Evolutionary conservation across 768 basidiomycete genomes (phyloP), one percentile per base, ranked within the genome.

Genomic region (Aureoboletus auriporus): DNA sequence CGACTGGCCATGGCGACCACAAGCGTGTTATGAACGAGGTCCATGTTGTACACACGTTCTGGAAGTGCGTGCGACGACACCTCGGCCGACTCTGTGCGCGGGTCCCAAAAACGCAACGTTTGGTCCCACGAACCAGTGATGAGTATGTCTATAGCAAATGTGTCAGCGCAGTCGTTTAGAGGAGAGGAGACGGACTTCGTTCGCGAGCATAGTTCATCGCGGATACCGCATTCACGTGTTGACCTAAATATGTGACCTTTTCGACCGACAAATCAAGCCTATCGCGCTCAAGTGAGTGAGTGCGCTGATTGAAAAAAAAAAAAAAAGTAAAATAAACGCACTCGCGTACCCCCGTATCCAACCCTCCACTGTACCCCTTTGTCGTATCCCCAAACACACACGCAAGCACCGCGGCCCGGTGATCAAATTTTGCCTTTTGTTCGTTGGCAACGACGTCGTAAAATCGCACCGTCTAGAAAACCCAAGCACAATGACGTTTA

Each of bases 1-100:
- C 94, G 78, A 50, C 89, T 91, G 3, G 93, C 93, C 86, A 96
- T 92, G 1, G 89, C 90, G 23, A 96, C 87, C 12, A 97, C 92
- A 39, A 98, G 80, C 13, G 77, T 86, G 59, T 86, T 72, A 47
- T 83, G 79, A 20, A 87, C 82, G 20, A 87, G 69, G 57, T 93
- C 91, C 67, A 95, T 80, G 53, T 82, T 72, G 67, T 96, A 96
- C 20, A 93, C 79, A 14, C 94, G 84, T 65, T 90, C 88, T 0
- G 93, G 91, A 1, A 91, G 79, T 11, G 73, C 58, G 51, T 87
- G 75, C 20, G 82, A 51, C 28, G 79, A 75, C 50, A 81, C 78
- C 54, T 83, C 76, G 1, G 81, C 68, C 16, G 71, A 69, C 1
- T 79, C 61, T 0, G 83, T 74, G 31, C 88, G 79, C 0, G 86